Evolutionary conservation across 2,329 filamentous ascomycete genomes (phyloP).

Genomic region (Oidium heveae): DNA sequence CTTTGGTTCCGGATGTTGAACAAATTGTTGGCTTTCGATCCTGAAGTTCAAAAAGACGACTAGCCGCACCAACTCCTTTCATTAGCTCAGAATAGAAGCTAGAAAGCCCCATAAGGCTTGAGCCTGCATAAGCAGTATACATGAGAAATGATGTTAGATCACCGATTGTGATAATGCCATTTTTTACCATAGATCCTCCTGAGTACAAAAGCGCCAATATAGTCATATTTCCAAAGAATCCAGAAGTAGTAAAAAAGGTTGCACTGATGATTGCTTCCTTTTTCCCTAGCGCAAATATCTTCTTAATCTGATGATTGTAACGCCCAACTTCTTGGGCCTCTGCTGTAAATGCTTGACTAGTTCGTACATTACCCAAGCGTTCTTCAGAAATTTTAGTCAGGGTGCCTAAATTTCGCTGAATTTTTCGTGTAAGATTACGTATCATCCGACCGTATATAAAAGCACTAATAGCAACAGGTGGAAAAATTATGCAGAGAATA

Average conservation of each 20-base stretch:
- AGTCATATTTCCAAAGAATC: constrained; percentile 89
- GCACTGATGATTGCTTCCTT: constrained; percentile 72
- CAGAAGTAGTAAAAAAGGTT: constrained; percentile 67
- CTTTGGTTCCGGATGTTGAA: constrained; percentile 58
- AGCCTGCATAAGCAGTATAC: constrained; percentile 75
- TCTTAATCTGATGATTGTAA: constrained; percentile 79
- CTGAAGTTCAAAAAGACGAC: constrained; percentile 81
- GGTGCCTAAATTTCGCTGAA: constrained; percentile 80
- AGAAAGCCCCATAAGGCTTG: constrained; percentile 77
- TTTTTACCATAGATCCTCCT: constrained; percentile 72
- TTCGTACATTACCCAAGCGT: constrained; percentile 86
- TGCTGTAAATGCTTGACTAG: constrained; percentile 84
- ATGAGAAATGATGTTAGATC: constrained; percentile 93
- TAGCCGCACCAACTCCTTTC: constrained; percentile 97
- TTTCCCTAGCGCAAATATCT: constrained; percentile 73
- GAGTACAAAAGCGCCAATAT: constrained; percentile 76
- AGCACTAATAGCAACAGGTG: constrained; percentile 70
- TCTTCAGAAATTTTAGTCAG: constrained; percentile 96
- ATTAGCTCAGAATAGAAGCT: constrained; percentile 96
- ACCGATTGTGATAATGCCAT: constrained; percentile 65
- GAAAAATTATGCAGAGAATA: constrained; percentile 65
- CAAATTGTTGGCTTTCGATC: constrained; percentile 69
- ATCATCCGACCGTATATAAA: constrained; percentile 82
- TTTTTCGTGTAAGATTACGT: constrained; percentile 68
- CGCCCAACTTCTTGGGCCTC: constrained; percentile 74